Evolutionary conservation across 2,329 filamentous ascomycete species (phyloP).

Genomic region (Orbilia quercus): DNA sequence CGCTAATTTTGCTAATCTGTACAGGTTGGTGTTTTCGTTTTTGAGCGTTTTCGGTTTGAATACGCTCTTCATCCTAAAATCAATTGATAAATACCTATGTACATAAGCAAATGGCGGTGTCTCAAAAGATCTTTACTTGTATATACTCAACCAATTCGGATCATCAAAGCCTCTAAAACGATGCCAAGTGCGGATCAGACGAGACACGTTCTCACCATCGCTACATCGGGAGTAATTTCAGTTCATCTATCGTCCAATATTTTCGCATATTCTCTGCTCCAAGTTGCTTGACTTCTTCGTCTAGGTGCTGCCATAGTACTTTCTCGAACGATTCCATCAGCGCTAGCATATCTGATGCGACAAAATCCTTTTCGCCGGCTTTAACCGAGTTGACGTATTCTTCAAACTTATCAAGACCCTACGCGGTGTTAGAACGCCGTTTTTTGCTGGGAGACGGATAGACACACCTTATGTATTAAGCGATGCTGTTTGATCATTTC

Average conservation of each 20-base stretch:
- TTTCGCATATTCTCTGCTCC: conserved; percentile 87
- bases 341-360: conserved; percentile 70
- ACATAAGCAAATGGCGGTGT: conserved; percentile 33
- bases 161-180: neutral
- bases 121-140: conserved; percentile 25
- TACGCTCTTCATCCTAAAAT: neutral
- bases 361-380: conserved; percentile 72
- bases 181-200: neutral
- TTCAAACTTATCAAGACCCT: conserved; percentile 73
- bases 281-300: conserved; percentile 82
- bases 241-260: conserved; percentile 80
- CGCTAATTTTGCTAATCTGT: neutral
- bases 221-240: conserved; percentile 50
- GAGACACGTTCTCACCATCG: neutral
- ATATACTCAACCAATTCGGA: conserved; percentile 16
- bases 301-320: conserved; percentile 83
- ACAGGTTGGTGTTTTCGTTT: neutral
- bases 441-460: neutral
- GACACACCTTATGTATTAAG: conserved; percentile 74
- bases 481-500: conserved; percentile 75
- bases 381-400: conserved; percentile 74
- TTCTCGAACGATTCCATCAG: conserved; percentile 82
- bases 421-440: neutral
- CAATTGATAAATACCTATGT: conserved; percentile 33
- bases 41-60: neutral